Percentiles rank a stretch among this genome's conserved stretches.
Evolutionary conservation across 2,329 filamentous ascomycete species (phyloP).

Genomic region (Teratosphaeria destructans): DNA sequence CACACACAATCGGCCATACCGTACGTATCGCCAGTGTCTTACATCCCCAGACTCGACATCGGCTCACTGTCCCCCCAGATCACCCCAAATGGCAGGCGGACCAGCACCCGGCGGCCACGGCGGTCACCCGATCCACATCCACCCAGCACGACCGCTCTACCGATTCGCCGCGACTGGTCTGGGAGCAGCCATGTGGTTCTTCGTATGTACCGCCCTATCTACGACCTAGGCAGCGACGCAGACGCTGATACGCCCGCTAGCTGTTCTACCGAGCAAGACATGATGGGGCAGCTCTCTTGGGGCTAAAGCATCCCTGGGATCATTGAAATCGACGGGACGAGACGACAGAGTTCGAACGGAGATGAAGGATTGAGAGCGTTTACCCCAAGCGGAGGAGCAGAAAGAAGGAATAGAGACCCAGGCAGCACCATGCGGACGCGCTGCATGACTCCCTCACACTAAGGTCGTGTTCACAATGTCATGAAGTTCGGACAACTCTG

Average conservation of each 20-base stretch:
- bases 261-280: conserved; percentile 94
- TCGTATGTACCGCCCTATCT: conserved; percentile 42
- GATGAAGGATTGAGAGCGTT: not conserved
- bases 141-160: conserved; percentile 60
- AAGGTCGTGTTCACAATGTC: too few relatives aligned
- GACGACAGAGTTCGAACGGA: not conserved
- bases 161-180: conserved; percentile 76
- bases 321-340: conserved; percentile 46
- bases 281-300: conserved; percentile 81
- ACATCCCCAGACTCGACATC: not conserved
- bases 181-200: conserved; percentile 98
- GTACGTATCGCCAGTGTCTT: not conserved
- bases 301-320: conserved; percentile 95
- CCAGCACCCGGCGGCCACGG: conserved; percentile 28
- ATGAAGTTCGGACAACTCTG: too few relatives aligned
- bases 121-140: conserved; percentile 47
- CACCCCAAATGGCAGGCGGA: conserved; percentile 13
- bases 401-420: too few relatives aligned
- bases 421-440: too few relatives aligned
- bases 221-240: not conserved
- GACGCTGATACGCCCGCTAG: conserved; percentile 35
- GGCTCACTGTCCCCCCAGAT: not conserved
- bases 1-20: not conserved
- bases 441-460: too few relatives aligned
- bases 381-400: too few relatives aligned